Base-by-base conservation (phyloP, 352 stramenopile species). In the Globisporangium solare region DNA sequence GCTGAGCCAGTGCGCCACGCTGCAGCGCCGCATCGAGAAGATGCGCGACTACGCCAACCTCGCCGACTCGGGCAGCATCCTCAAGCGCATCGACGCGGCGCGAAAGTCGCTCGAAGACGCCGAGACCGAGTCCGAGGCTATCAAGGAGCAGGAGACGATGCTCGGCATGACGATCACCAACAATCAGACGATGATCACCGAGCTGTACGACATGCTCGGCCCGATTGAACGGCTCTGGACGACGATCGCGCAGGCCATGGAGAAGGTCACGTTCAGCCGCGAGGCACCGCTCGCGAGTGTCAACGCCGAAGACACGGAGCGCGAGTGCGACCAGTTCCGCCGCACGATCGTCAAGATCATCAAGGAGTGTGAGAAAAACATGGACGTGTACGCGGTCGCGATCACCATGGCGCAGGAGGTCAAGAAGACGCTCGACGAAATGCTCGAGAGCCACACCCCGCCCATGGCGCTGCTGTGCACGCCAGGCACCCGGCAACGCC, bases 381-480 rank as follows among this genome's bases (percentile, higher is more conserved):
- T 80, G 6, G 86, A 96, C 27, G 70, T 88, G 32, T 85, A 94
- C 48, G 79, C 77, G 10, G 82, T 89, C 3, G 74, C 82, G 1
- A 89, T 91, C 22, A 86, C 76, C 3, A 89, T 92, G 68, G 84
- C 84, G 0, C 79, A 89, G 50, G 78, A 89, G 39, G 79, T 89
- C 52, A 92, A 92, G 56, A 88, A 91, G 43, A 86, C 78, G 6
- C 65, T 92, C 4, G 82, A 94, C 27, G 79, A 92, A 56, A 92
- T 94, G 82, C 72, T 92, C 3, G 79, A 96, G 41, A 88, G 91
- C 52, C 79, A 96, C 58, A 79, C 97, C 31, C 92, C 94, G 11
- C 71, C 98, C 20, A 97, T 98, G 84, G 70, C 87, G 18, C 64
- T 97, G 14, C 69, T 98, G 17, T 97, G 92, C 50, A 96, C 88